Conservation (phyloP, 805 yeast genomes). For the Wickerhamiella azyma region DNA sequence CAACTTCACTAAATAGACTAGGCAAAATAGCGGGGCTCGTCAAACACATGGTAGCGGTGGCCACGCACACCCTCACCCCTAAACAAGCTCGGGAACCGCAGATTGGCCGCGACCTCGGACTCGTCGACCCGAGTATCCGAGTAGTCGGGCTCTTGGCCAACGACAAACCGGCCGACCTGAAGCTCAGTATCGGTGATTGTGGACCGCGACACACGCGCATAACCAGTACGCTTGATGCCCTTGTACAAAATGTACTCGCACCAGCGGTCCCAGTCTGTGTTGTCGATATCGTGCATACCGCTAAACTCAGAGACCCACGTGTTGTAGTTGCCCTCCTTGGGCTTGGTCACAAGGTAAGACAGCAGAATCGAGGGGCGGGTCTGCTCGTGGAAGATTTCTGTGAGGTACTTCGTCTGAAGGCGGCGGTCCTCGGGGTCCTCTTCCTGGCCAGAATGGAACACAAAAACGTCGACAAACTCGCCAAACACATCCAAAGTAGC, state of each 20-base stretch:
- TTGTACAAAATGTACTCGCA: slow-evolving; percentile 91
- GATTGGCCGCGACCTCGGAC: slow-evolving; percentile 40
- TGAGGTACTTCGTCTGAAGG: slow-evolving; percentile 63
- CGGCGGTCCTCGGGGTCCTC: slow-evolving; percentile 92
- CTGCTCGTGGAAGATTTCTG: slow-evolving; percentile 69
- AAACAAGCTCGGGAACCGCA: slow-evolving; percentile 66
- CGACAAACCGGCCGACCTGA: slow-evolving; percentile 83
- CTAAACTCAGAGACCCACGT: slow-evolving; percentile 74
- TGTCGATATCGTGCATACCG: slow-evolving; percentile 88
- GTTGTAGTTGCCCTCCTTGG: slow-evolving; percentile 79
- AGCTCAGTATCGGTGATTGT: slow-evolving; percentile 94
- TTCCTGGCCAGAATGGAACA: slow-evolving; percentile 96
- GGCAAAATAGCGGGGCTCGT: slow-evolving; percentile 68
- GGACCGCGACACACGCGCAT: slow-evolving; percentile 85
- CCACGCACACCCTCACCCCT: slow-evolving; percentile 88
- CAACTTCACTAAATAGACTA: no score
- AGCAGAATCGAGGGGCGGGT: slow-evolving; percentile 72
- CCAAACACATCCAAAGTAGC: slow-evolving; percentile 92
- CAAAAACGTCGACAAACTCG: slow-evolving; percentile 75
- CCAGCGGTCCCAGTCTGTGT: slow-evolving; percentile 85
- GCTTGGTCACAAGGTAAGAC: slow-evolving; percentile 82
- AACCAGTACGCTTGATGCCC: slow-evolving; percentile 73
- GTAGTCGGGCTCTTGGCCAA: slow-evolving; percentile 35
- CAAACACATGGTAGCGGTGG: slow-evolving; percentile 87
- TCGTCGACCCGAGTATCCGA: slow-evolving; percentile 46